Base-by-base conservation (phyloP, 257 asterid species). In the Nicotiana knightiana region DNA sequence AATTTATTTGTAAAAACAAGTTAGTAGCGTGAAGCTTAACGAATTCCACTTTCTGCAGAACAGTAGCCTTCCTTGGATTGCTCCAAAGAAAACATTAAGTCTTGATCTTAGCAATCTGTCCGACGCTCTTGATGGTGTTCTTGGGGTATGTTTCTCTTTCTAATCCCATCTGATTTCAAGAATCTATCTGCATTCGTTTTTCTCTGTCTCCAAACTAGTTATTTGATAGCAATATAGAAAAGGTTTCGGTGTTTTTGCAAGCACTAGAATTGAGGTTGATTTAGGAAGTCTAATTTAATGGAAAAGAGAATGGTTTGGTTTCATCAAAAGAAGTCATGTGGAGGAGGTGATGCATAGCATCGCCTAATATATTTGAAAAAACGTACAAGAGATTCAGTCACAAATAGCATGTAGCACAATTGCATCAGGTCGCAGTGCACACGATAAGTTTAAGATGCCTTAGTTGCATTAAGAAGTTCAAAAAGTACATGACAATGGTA, bases 11-110 rank as follows among this genome's bases (percentile, higher is more conserved):
- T 82, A 21, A 62, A 33, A 30, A 26, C 8, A 43, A 65, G 55
- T 79, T 59, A 39, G 53, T 81, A 10, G 76, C 39, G 1, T 73
- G 79, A 73, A 73, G 79, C 9, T 73, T 73, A 51, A 51, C 73
- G 61, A 68, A 68, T 81, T 88, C 82, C 79, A 81, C 82, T 76
- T 37, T 59, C 67, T 88, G 90, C 98, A 96, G 99, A 96, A 81
- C 84, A 96, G 98, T 83, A 90, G 90, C 84, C 98, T 93, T 85
- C 99, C 99, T 61, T 96, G 99, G 99, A 83, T 76, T 85, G 80
- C 76, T 81, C 98, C 96, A 4, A 94, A 87, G 86, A 94, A 90
- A 84, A 82, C 88, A 37, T 86, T 88, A 82, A 83, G 87, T 64
- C 85, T 90, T 62, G 91, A 85, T 73, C 43, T 90, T 43, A 81